Evolutionary conservation across 2,329 filamentous ascomycete genomes (phyloP).

Genomic region (Pseudogymnoascus sp.): DNA sequence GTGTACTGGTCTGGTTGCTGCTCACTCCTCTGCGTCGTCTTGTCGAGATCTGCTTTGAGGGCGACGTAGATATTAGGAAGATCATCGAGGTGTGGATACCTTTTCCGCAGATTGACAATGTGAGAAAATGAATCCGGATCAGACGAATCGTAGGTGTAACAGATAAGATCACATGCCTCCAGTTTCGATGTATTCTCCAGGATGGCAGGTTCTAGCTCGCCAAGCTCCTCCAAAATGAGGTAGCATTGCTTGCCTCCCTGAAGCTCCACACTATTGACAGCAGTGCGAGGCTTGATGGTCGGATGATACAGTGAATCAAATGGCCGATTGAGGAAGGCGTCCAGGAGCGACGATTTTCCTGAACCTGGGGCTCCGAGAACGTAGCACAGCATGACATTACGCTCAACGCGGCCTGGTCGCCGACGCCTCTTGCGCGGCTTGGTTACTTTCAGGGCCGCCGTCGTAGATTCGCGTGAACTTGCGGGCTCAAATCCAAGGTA

Average conservation of each 20-base stretch:
- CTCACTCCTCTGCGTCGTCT: conserved; percentile 90
- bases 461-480: conserved; percentile 66
- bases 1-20: conserved; percentile 90
- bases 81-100: conserved; percentile 77
- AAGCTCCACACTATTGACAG: conserved; percentile 93
- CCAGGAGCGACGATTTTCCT: conserved; percentile 84
- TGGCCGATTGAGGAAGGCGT: conserved; percentile 82
- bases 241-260: conserved; percentile 96
- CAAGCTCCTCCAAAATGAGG: conserved; percentile 88
- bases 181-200: conserved; percentile 86
- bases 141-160: conserved; percentile 93
- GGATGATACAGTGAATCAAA: conserved; percentile 80
- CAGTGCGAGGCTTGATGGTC: conserved; percentile 87
- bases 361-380: conserved; percentile 77
- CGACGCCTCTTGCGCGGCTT: conserved; percentile 81
- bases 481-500: conserved; percentile 89
- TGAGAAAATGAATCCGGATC: conserved; percentile 94
- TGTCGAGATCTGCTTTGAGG: conserved; percentile 90
- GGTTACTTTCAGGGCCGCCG: conserved; percentile 82
- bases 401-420: conserved; percentile 75
- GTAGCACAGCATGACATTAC: conserved; percentile 92
- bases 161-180: conserved; percentile 86
- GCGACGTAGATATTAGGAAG: conserved; percentile 87
- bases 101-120: conserved; percentile 70
- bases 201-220: conserved; percentile 89